These are phyloP conservation scores for Phytophthora sp. DNA, from an alignment of 352 stramenopile genomes.

Conservation along the genomic window DNA sequence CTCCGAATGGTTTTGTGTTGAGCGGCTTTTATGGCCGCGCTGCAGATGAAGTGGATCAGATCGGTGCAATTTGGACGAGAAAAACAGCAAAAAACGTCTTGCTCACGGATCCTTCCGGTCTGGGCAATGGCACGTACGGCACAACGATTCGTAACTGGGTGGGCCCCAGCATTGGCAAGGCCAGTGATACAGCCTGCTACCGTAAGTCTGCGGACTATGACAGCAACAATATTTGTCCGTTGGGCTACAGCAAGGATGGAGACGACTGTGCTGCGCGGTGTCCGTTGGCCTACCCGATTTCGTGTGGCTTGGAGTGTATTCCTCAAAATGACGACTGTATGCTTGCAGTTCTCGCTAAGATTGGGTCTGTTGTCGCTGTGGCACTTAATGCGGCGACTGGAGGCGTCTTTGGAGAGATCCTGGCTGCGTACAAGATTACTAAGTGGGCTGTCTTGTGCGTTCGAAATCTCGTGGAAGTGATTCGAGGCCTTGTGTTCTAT, in stretches of 20 bases:
- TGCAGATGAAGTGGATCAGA: slow-evolving; percentile 31
- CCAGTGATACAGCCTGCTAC: slow-evolving; percentile 32
- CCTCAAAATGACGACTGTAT: slow-evolving; percentile 37
- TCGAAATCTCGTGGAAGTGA: slow-evolving; percentile 10
- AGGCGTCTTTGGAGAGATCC: slow-evolving; percentile 21
- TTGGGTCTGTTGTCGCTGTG: slow-evolving; percentile 23
- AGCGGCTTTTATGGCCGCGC: slow-evolving; percentile 29
- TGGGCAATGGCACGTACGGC: slow-evolving; percentile 31
- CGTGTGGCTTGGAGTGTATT: slow-evolving; percentile 33
- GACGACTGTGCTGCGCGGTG: slow-evolving; percentile 27
- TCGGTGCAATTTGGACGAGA: slow-evolving; percentile 38
- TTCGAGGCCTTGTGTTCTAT: slow-evolving; percentile 29
- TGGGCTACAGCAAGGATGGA: slow-evolving; percentile 31
- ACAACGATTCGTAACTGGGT: slow-evolving; percentile 37
- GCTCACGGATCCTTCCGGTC: slow-evolving; percentile 25
- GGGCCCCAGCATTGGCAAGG: slow-evolving; percentile 24
- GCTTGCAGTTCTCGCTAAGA: slow-evolving; percentile 18
- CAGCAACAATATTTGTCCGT: slow-evolving; percentile 31
- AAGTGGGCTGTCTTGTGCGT: slow-evolving; percentile 23
- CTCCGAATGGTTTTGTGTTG: slow-evolving; percentile 34
- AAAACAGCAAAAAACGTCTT: slow-evolving; percentile 21
- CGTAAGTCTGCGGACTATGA: slow-evolving; percentile 25
- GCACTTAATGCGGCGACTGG: slow-evolving; percentile 26
- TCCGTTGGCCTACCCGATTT: slow-evolving; percentile 34
- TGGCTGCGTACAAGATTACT: slow-evolving; percentile 5